Evolutionary conservation across 139 green algal genomes (phyloP).

Genomic region (Pseudopediastrum boryanum): DNA sequence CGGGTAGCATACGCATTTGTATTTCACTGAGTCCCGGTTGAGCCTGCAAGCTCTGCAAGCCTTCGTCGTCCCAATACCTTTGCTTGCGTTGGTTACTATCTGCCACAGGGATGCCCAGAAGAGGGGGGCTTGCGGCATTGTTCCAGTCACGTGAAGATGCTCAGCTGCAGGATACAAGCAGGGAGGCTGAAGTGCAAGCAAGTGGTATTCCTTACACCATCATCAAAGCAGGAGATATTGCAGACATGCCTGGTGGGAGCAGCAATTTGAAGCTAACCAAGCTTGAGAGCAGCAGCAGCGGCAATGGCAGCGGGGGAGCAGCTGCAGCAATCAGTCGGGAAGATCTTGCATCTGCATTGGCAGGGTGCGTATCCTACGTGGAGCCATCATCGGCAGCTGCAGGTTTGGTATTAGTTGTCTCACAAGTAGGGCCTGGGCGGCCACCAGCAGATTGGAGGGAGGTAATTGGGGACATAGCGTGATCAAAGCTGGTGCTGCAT

Average conservation of each 20-base stretch:
- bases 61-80: no score
- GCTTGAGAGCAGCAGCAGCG: constrained; percentile 7
- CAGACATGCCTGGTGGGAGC: constrained; percentile 19
- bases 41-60: no score
- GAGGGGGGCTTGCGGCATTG: constrained; percentile 23
- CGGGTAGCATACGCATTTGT: no score
- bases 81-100: background rate
- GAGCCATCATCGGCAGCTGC: background rate
- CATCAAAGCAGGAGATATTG: constrained; percentile 25
- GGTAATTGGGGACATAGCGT: constrained; percentile 8
- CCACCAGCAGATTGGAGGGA: constrained; percentile 12
- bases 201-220: constrained; percentile 13
- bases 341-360: constrained; percentile 20
- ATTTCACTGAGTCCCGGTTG: no score
- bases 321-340: constrained; percentile 16
- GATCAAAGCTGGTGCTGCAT: no score
- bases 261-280: constrained; percentile 4
- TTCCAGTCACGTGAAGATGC: constrained; percentile 20
- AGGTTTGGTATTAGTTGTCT: constrained; percentile 12
- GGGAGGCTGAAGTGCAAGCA: constrained; percentile 1
- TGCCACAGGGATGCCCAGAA: constrained; percentile 31
- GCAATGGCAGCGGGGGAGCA: constrained; percentile 23
- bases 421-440: constrained; percentile 7
- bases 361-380: constrained; percentile 1
- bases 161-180: constrained; percentile 2